phyloP scores from a whole-genome alignment of 1,284 basidiomycete species.

The Meira miltonrushii region DNA sequence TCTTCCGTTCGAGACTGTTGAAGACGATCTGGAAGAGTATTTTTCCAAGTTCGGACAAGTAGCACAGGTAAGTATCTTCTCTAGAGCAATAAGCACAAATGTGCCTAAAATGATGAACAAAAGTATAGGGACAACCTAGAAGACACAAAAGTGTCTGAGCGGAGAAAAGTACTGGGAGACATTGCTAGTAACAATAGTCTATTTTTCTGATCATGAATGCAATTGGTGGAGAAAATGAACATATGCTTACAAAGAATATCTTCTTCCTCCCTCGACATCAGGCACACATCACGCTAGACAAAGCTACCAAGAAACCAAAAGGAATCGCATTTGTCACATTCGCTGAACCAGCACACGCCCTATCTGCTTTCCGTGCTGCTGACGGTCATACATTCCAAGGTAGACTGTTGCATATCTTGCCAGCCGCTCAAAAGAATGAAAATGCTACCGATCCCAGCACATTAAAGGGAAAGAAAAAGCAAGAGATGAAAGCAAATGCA shows the following conservation, averaged over 20 bases:
- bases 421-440: conserved; percentile 63
- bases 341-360: conserved; percentile 62
- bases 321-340: conserved; percentile 73
- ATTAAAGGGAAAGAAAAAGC: conserved; percentile 60
- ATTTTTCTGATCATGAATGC: conserved; percentile 7
- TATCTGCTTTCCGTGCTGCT: conserved; percentile 70
- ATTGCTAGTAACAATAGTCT: conserved; percentile 45
- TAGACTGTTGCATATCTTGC: conserved; percentile 80
- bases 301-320: conserved; percentile 65
- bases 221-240: no score
- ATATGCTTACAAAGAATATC: background rate
- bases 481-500: conserved; percentile 68
- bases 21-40: conserved; percentile 65
- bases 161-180: conserved; percentile 37
- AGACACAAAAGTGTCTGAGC: conserved; percentile 25
- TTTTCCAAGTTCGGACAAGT: conserved; percentile 71
- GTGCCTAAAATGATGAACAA: conserved; percentile 31
- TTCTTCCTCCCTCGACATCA: conserved; percentile 46
- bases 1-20: conserved; percentile 74
- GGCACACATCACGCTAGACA: conserved; percentile 78
- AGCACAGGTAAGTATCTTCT: conserved; percentile 51
- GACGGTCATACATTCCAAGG: conserved; percentile 89
- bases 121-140: conserved; percentile 53
- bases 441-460: conserved; percentile 22
- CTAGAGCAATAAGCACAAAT: background rate